phyloP scores from a whole-genome alignment of 2,329 filamentous ascomycete species.

The Fusarium odoratissimum region DNA sequence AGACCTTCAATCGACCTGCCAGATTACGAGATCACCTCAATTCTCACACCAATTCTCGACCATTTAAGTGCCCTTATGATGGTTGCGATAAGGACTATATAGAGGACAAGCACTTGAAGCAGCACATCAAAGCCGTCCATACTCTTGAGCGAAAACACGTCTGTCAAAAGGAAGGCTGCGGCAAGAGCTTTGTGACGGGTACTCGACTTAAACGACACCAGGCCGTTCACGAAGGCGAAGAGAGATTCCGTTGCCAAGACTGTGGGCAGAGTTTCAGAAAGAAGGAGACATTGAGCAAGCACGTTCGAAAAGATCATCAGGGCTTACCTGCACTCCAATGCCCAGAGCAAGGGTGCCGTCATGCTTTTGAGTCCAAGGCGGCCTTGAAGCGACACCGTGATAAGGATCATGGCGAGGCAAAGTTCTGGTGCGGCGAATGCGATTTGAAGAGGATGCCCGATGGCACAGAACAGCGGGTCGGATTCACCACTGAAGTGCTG shows the following conservation, averaged over 20 bases:
- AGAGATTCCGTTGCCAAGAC: constrained; percentile 79
- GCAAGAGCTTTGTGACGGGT: constrained; percentile 83
- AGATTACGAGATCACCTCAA: constrained; percentile 83
- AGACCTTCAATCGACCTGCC: constrained; percentile 88
- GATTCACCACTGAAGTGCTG: constrained; percentile 78
- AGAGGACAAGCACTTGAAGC: constrained; percentile 85
- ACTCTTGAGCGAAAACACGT: constrained; percentile 75
- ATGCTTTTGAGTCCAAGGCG: constrained; percentile 78
- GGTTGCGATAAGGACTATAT: constrained; percentile 87
- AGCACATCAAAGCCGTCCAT: constrained; percentile 87
- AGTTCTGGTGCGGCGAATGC: constrained; percentile 84
- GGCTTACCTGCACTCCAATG: constrained; percentile 79
- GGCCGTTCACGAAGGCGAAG: constrained; percentile 78
- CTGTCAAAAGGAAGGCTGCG: constrained; percentile 79
- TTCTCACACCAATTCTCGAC: constrained; percentile 86
- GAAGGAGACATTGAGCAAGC: constrained; percentile 84
- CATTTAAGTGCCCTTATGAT: constrained; percentile 76
- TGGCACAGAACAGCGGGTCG: constrained; percentile 57
- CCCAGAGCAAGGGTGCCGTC: constrained; percentile 67
- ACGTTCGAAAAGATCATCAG: constrained; percentile 82
- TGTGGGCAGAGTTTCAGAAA: constrained; percentile 88
- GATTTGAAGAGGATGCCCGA: constrained; percentile 53
- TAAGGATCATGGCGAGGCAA: constrained; percentile 74
- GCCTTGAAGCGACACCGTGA: constrained; percentile 78
- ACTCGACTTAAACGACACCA: constrained; percentile 82